These are phyloP conservation scores for Excoecaria agallocha DNA, from an alignment of 345 rosid species.

Conservation along the genomic window DNA sequence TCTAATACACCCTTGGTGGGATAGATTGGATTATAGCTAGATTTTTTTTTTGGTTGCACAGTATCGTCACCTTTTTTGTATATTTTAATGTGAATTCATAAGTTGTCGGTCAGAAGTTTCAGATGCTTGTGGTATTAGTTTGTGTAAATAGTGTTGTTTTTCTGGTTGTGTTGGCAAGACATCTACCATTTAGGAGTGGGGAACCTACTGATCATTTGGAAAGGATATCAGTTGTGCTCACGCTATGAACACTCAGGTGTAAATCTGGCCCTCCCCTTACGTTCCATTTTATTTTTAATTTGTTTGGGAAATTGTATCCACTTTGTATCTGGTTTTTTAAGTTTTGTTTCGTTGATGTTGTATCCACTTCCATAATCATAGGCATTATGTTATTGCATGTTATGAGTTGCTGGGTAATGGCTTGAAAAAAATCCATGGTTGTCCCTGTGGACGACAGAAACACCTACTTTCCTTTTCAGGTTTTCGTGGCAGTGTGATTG, in stretches of 20 bases:
- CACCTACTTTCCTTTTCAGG: too few species aligned
- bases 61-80: neutral
- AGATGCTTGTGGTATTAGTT: slow-evolving; percentile 5
- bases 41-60: slow-evolving; percentile 5
- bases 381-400: too few species aligned
- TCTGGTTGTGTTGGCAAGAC: neutral
- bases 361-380: too few species aligned
- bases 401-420: too few species aligned
- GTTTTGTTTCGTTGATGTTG: too few species aligned
- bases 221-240: neutral
- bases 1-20: neutral
- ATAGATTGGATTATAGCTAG: slow-evolving; percentile 15
- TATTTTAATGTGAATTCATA: neutral
- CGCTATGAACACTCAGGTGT: neutral
- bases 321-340: too few species aligned
- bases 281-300: too few species aligned
- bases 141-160: neutral
- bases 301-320: too few species aligned
- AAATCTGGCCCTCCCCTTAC: neutral
- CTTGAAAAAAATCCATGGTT: too few species aligned
- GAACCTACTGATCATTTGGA: neutral
- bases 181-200: neutral
- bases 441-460: too few species aligned
- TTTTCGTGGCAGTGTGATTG: too few species aligned
- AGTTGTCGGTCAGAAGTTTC: neutral